These are phyloP conservation scores for Alloascoidea africana DNA, from an alignment of 805 yeast species.

Conservation along the genomic window DNA sequence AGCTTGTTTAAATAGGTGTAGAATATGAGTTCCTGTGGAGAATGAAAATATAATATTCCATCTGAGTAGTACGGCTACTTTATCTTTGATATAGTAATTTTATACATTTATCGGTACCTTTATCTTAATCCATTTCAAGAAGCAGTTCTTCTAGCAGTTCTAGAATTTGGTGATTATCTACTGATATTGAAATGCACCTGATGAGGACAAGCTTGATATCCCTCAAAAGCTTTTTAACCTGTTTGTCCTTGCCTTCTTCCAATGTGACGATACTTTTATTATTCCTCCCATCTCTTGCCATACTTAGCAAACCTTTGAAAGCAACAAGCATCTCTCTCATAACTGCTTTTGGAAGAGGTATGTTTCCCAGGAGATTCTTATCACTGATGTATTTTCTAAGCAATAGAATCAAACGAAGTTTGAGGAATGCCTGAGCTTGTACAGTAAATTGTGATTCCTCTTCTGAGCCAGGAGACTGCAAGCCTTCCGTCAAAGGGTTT, in stretches of 20 bases:
- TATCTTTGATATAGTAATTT: too few species aligned
- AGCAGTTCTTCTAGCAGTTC: background rate
- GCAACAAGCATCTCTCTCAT: background rate
- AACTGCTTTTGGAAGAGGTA: background rate
- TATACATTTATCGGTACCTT: too few species aligned
- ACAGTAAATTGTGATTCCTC: too few species aligned
- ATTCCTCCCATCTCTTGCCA: too few species aligned
- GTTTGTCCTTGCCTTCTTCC: background rate
- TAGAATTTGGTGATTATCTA: background rate
- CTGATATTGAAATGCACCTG: background rate
- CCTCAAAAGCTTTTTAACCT: background rate
- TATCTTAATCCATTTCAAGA: background rate
- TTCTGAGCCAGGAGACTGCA: too few species aligned
- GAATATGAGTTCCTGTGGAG: constrained; percentile 1
- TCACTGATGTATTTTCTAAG: background rate
- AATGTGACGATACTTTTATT: too few species aligned
- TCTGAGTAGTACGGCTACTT: too few species aligned
- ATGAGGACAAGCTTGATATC: background rate
- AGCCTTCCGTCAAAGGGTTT: background rate
- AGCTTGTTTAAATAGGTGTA: too few species aligned
- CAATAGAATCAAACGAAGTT: background rate
- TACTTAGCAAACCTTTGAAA: background rate
- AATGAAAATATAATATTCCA: constrained; percentile 46
- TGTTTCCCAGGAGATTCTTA: background rate
- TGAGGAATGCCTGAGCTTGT: background rate